A percentile compares a stretch with the other conserved stretches of the same genome.
These are phyloP conservation scores for Pseudofabraea citricarpa DNA, from an alignment of 2,329 filamentous ascomycete genomes.

Conservation along the genomic window DNA sequence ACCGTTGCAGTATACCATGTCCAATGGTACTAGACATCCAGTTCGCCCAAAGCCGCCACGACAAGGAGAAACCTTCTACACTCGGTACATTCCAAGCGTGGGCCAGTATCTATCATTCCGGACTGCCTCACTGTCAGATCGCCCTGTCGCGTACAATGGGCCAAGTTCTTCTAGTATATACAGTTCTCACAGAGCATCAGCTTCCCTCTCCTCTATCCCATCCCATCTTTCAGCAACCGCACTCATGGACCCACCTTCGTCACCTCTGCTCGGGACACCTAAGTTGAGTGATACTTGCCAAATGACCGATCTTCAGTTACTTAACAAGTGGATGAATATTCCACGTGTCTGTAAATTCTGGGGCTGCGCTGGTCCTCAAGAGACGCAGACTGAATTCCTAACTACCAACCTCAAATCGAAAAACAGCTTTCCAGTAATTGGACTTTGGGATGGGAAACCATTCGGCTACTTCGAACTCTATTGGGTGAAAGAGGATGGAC, in stretches of 20 bases:
- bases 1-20: constrained; percentile 75
- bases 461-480: constrained; percentile 99
- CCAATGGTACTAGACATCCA: constrained; percentile 77
- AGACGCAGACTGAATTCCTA: constrained; percentile 64
- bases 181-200: constrained; percentile 21
- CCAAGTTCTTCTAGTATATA: constrained; percentile 34
- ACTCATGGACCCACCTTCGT: constrained; percentile 32
- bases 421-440: constrained; percentile 87
- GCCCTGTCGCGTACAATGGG: constrained; percentile 60
- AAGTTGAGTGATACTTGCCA: constrained; percentile 19
- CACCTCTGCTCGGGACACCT: constrained; percentile 43
- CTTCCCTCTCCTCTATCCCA: constrained; percentile 22
- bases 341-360: constrained; percentile 82
- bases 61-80: constrained; percentile 89
- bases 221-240: constrained; percentile 30
- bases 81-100: constrained; percentile 76
- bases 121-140: constrained; percentile 65
- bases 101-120: constrained; percentile 86
- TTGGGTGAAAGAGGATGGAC: constrained; percentile 88
- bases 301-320: constrained; percentile 57
- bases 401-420: constrained; percentile 55
- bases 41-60: constrained; percentile 82
- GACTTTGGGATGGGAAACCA: constrained; percentile 88
- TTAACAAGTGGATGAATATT: constrained; percentile 86
- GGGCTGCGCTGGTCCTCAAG: constrained; percentile 58